Evolutionary conservation across 106 monocot species (phyloP), one percentile per base, ranked within the genome.

Genomic region (Narthecium ossifragum): DNA sequence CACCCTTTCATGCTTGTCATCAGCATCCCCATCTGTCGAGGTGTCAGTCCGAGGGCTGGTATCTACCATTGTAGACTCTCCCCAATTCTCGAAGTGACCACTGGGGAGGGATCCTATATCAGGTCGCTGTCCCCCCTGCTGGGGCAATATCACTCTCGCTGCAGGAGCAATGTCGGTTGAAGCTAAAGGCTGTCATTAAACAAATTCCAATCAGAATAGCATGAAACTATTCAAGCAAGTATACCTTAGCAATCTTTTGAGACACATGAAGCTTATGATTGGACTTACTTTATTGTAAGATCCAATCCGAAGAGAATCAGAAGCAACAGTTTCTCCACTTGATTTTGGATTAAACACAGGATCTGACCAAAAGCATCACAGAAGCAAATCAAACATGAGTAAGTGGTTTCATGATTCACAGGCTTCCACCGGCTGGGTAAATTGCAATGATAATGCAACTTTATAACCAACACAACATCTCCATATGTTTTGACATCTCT

Each of bases 31-130:
- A 72, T 88, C 93, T 31, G 89, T 80, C 38, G 89, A 94, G 43
- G 85, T 89, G 40, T 94, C 93, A 31, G 89, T 89, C 63, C 76
- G 75, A 48, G 93, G 88, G 65, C 85, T 93, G 31, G 70, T 74
- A 62, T 84, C 88, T 33, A 71, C 85, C 89, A 94, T 86, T 59
- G 68, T 58, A 33, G 80, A 78, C 40, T 79, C 84, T 54, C 63
- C 83, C 74, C 74, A 88, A 65, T 84, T 84, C 56, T 88, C 78
- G 70, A 72, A 74, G 18, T 80, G 73, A 80, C 55, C 39, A 21
- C 70, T 70, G 56, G 73, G 40, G 4, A 72, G 30, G 34, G 77
- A 61, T 31, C 28, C 70, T 26, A 74, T 43, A 67, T 67, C 58
- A 31, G 66, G 38, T 40, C 52, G 67, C 24, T 67, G 68, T 47